A percentile compares a stretch with the other conserved stretches of the same genome.
Conservation (phyloP, 2,329 filamentous ascomycete species). For the Neonectria faginata region DNA sequence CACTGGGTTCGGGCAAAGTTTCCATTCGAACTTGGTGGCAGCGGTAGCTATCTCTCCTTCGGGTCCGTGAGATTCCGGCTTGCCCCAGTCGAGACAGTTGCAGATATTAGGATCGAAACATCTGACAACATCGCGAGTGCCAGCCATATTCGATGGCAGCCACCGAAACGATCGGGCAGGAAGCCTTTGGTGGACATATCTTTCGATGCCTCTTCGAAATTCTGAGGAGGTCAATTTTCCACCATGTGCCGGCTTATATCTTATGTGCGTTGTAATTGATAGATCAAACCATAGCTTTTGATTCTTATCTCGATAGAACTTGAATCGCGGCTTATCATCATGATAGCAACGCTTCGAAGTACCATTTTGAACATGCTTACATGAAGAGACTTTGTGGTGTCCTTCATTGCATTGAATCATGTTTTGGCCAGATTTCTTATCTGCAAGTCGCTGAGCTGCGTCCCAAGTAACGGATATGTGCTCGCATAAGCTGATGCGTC, state of each 20-base stretch:
- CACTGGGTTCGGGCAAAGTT: slow-evolving; percentile 12
- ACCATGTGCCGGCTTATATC: background rate
- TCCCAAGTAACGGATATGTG: slow-evolving; percentile 18
- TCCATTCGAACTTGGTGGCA: slow-evolving; percentile 7
- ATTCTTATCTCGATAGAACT: slow-evolving; percentile 9
- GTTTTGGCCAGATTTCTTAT: background rate
- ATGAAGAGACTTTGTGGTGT: slow-evolving; percentile 2
- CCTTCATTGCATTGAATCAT: slow-evolving; percentile 2
- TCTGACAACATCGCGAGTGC: slow-evolving; percentile 14
- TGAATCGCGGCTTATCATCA: slow-evolving; percentile 11
- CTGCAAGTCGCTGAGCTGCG: slow-evolving; percentile 7
- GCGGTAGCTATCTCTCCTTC: background rate
- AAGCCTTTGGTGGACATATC: slow-evolving; percentile 5
- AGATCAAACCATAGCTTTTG: slow-evolving; percentile 1
- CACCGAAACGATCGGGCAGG: background rate
- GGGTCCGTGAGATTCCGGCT: too few species aligned
- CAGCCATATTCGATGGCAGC: background rate
- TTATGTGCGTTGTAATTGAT: slow-evolving; percentile 13
- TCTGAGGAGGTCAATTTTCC: background rate
- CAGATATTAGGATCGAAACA: slow-evolving; percentile 25
- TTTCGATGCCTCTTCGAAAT: background rate
- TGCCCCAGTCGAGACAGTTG: slow-evolving; percentile 22
- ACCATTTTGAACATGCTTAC: slow-evolving; percentile 5
- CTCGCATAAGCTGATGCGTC: slow-evolving; percentile 2
- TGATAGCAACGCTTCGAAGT: background rate